phyloP scores from a whole-genome alignment of 352 stramenopile genomes.

The Phytophthora fragariaefolia region DNA sequence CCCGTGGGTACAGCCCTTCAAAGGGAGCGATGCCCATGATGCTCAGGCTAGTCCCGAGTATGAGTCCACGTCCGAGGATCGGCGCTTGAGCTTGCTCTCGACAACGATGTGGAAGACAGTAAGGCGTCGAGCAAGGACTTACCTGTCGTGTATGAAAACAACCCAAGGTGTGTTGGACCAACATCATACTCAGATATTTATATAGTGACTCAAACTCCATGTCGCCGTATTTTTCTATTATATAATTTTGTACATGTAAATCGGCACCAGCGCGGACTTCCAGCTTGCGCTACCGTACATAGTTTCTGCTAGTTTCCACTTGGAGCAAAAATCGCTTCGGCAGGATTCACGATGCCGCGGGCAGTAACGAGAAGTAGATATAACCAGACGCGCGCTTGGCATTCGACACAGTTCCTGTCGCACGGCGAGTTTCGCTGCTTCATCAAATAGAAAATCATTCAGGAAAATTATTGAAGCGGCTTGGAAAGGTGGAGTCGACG shows the following conservation, averaged over 20 bases:
- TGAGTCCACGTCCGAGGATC: too few species aligned
- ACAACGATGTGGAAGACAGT: too few species aligned
- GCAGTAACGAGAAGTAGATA: constrained; percentile 6
- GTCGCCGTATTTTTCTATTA: too few species aligned
- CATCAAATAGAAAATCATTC: constrained; percentile 15
- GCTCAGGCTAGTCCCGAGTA: too few species aligned
- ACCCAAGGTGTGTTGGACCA: too few species aligned
- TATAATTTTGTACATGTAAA: constrained; percentile 2
- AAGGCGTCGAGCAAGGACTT: too few species aligned
- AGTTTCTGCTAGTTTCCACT: neutral
- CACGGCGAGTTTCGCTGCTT: neutral
- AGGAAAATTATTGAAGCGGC: constrained; percentile 4
- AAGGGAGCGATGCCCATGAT: too few species aligned
- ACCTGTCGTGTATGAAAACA: too few species aligned
- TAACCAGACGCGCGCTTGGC: constrained; percentile 4
- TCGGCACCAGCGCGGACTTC: neutral
- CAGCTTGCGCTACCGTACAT: neutral
- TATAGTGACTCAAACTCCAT: neutral
- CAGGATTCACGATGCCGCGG: constrained; percentile 5
- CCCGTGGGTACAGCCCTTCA: too few species aligned
- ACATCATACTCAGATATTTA: neutral
- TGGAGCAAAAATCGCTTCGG: neutral
- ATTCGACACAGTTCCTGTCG: neutral
- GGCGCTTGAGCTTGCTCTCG: too few species aligned
- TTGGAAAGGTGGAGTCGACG: constrained; percentile 7